Percentiles rank a stretch among this genome's conserved stretches.
Conservation (phyloP, 495 filamentous ascomycete species). For the Hapsidospora chrysogenum region DNA sequence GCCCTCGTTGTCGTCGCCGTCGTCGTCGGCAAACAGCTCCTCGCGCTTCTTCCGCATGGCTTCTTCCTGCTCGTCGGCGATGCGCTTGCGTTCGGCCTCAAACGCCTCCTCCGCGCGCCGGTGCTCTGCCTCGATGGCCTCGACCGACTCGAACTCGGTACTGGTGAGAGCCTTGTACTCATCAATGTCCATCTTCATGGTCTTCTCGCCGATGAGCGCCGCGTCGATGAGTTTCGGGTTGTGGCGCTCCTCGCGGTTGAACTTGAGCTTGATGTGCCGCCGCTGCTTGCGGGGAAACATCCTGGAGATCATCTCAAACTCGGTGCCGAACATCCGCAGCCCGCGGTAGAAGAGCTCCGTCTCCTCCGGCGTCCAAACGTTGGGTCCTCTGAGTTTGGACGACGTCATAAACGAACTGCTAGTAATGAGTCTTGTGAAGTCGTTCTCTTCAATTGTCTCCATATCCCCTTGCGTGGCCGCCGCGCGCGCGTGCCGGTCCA, state of each 20-base stretch:
- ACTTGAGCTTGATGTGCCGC: conserved; percentile 78
- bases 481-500: conserved; percentile 62
- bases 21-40: conserved; percentile 27
- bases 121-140: conserved; percentile 57
- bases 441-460: conserved; percentile 65
- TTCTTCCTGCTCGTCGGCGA: conserved; percentile 24
- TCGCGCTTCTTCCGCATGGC: conserved; percentile 35
- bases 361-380: conserved; percentile 59
- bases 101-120: conserved; percentile 47
- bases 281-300: conserved; percentile 65
- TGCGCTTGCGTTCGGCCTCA: conserved; percentile 33
- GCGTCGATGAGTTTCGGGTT: conserved; percentile 50
- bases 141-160: conserved; percentile 32
- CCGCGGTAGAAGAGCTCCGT: conserved; percentile 78
- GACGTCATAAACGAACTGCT: conserved; percentile 55
- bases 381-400: conserved; percentile 34
- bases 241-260: conserved; percentile 77
- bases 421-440: conserved; percentile 63
- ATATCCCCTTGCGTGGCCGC: conserved; percentile 34
- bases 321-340: conserved; percentile 76
- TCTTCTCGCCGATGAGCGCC: conserved; percentile 43
- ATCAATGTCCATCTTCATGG: conserved; percentile 43
- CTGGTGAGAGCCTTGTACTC: conserved; percentile 49
- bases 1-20: conserved; percentile 17
- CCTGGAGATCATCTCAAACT: conserved; percentile 74